Evolutionary conservation across 805 yeast species (phyloP).

Genomic region (Teunomyces gatunensis): DNA sequence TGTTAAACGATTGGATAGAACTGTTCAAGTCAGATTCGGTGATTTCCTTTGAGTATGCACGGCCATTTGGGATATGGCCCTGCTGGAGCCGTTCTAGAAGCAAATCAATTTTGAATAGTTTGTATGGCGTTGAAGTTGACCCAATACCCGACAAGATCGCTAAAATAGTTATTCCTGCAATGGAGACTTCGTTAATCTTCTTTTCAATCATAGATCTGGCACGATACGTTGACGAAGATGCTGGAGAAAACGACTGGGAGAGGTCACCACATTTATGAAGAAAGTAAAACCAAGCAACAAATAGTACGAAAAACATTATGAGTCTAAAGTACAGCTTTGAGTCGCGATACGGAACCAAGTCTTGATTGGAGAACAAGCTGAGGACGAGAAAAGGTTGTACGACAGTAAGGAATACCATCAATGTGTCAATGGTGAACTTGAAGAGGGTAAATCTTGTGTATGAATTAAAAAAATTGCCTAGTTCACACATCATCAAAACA

Average conservation of each 20-base stretch:
- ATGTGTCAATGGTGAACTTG: slow-evolving; percentile 34
- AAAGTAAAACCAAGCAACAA: slow-evolving; percentile 30
- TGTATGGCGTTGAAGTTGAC: slow-evolving; percentile 45
- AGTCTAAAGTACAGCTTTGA: slow-evolving; percentile 4
- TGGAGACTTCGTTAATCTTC: slow-evolving; percentile 44
- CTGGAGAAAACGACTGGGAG: slow-evolving; percentile 23
- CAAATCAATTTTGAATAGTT: slow-evolving; percentile 14
- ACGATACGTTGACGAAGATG: slow-evolving; percentile 10
- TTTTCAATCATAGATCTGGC: slow-evolving; percentile 33
- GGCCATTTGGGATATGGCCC: slow-evolving; percentile 1
- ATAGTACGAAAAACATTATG: slow-evolving; percentile 9
- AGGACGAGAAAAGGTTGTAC: slow-evolving; percentile 44
- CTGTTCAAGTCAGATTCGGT: slow-evolving; percentile 32
- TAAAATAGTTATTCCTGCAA: slow-evolving; percentile 50
- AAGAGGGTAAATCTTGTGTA: slow-evolving; percentile 32
- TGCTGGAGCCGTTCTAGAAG: slow-evolving; percentile 2
- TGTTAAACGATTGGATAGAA: slow-evolving; percentile 39
- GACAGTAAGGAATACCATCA: slow-evolving; percentile 39
- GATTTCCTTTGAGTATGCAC: slow-evolving; percentile 13
- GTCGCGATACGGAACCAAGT: slow-evolving; percentile 16
- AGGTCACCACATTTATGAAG: slow-evolving; percentile 34
- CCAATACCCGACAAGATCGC: slow-evolving; percentile 54
- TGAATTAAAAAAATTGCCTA: slow-evolving; percentile 21
- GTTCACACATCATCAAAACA: slow-evolving; percentile 36
- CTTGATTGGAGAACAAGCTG: slow-evolving; percentile 28